phyloP scores from a whole-genome alignment of 2,329 filamentous ascomycete species.

The Cylindrodendrum hubeiense region DNA sequence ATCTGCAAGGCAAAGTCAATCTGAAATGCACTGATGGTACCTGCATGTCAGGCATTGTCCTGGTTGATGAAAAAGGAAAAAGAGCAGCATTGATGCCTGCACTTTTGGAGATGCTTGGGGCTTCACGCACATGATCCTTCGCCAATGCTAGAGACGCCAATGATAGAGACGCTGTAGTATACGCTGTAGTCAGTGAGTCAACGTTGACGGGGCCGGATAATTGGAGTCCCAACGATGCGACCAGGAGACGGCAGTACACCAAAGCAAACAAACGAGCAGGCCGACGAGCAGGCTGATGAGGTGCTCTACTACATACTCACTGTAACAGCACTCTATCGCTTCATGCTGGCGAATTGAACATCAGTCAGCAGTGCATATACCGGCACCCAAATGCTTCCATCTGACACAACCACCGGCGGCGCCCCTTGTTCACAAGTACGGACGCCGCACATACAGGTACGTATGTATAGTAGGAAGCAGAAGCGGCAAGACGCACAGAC shows the following conservation, averaged over 20 bases:
- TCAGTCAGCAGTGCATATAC: constrained; percentile 8
- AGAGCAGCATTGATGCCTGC: constrained; percentile 6
- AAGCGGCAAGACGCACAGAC: not conserved
- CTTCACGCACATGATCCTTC: constrained; percentile 12
- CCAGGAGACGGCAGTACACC: not conserved
- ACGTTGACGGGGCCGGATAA: constrained; percentile 11
- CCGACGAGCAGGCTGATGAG: no score
- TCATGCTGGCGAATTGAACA: not conserved
- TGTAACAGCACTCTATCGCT: constrained; percentile 1
- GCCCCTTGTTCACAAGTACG: not conserved
- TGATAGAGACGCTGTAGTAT: not conserved
- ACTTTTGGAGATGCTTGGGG: constrained; percentile 2
- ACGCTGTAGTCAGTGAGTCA: not conserved
- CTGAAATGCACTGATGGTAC: constrained; percentile 9
- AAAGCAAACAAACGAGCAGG: not conserved
- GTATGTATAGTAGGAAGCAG: not conserved
- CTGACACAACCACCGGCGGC: constrained; percentile 1
- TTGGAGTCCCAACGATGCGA: not conserved
- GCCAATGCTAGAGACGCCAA: no score
- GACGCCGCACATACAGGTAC: not conserved
- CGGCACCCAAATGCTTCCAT: not conserved
- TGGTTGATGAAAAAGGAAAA: not conserved
- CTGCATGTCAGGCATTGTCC: constrained; percentile 14
- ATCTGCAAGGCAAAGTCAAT: not conserved
- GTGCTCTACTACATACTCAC: not conserved